Evolutionary conservation across 225 moss, liverwort and hornwort species (phyloP).

Genomic region (Sphagnum tenellum): DNA sequence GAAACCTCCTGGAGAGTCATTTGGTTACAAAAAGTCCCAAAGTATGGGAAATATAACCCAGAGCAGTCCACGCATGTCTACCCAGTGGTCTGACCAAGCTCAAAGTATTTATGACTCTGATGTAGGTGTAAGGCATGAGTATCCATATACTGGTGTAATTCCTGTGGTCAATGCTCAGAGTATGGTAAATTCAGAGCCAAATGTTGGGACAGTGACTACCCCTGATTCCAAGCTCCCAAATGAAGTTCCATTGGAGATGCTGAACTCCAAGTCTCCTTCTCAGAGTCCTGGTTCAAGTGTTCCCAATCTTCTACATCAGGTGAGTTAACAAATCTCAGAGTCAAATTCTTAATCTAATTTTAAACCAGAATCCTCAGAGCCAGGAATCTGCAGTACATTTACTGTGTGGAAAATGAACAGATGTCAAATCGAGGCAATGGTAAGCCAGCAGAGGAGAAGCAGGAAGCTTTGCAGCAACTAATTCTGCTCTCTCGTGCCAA

Average conservation of each 20-base stretch:
- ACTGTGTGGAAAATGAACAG: conserved; percentile 6
- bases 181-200: conserved; percentile 12
- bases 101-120: conserved; percentile 12
- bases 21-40: conserved; percentile 10
- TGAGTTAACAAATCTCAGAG: conserved; percentile 1
- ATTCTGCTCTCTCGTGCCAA: conserved; percentile 16
- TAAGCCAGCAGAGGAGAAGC: conserved; percentile 19
- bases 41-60: conserved; percentile 11
- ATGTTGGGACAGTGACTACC: conserved; percentile 6
- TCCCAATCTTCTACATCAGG: conserved; percentile 31
- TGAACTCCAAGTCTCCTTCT: conserved; percentile 5
- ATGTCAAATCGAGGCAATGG: conserved; percentile 18
- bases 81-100: conserved; percentile 17
- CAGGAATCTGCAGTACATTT: too few relatives aligned
- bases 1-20: neutral
- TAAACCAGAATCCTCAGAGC: too few relatives aligned
- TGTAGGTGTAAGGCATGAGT: conserved; percentile 15
- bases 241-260: conserved; percentile 9
- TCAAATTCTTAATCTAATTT: too few relatives aligned
- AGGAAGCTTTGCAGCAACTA: conserved; percentile 24
- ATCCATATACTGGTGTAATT: neutral
- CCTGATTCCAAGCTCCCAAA: conserved; percentile 7
- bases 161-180: conserved; percentile 10
- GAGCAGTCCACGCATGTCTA: conserved; percentile 12
- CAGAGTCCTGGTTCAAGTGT: conserved; percentile 8